Conservation (phyloP, 371 early-diverging fungal genomes). For the Haplosporangium sp. region DNA sequence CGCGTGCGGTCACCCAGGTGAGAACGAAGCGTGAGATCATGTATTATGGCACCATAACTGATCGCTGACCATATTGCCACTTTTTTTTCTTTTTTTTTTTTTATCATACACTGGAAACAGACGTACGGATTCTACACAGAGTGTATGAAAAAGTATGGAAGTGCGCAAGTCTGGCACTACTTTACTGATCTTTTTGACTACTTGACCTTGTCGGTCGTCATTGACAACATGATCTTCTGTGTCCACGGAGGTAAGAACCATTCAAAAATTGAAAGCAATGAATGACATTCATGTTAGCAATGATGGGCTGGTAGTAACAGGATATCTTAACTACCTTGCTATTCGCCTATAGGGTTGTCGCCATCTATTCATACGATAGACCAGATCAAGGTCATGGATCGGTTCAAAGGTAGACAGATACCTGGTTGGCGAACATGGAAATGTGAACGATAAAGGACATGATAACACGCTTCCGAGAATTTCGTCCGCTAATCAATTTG, state of each 20-base stretch:
- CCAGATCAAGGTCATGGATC: constrained; percentile 91
- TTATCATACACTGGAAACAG: constrained; percentile 49
- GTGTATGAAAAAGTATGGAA: constrained; percentile 92
- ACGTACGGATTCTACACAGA: constrained; percentile 99
- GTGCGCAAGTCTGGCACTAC: constrained; percentile 88
- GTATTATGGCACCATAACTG: not conserved
- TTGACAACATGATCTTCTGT: constrained; percentile 94
- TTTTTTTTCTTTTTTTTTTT: not conserved
- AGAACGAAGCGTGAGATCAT: not conserved
- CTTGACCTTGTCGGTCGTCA: constrained; percentile 90
- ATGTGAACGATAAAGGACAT: not conserved
- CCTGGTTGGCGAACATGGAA: too few species aligned
- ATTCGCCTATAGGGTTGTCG: constrained; percentile 75
- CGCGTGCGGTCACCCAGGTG: constrained; percentile 90
- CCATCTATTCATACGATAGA: constrained; percentile 93
- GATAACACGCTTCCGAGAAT: too few species aligned
- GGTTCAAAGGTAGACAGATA: constrained; percentile 81
- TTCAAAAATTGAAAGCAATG: constrained; percentile 7
- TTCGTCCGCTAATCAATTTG: not conserved
- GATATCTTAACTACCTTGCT: too few species aligned
- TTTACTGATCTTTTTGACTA: constrained; percentile 97
- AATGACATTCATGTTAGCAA: too few species aligned
- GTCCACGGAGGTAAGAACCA: constrained; percentile 91
- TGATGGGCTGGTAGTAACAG: too few species aligned
- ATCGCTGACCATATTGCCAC: not conserved